Percentiles rank a stretch among this genome's conserved stretches.
Evolutionary conservation across 148 eudicot species (phyloP).

Genomic region (Limonium bicolor): DNA sequence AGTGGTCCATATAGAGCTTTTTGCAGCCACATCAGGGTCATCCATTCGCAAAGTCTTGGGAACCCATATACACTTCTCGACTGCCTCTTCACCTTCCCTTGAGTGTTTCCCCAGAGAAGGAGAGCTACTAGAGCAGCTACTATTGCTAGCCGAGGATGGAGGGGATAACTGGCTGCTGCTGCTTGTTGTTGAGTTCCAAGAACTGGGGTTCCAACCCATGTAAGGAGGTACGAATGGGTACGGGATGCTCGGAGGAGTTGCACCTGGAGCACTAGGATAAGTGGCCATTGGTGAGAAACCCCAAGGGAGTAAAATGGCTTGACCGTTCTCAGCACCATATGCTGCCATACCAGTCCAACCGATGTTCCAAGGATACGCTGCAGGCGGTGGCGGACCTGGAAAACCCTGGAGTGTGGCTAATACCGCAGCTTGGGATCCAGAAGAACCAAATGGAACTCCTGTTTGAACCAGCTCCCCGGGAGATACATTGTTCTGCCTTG

Average conservation of each 20-base stretch:
- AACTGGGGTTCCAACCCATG: slow-evolving; percentile 7
- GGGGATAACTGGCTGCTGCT: slow-evolving; percentile 8
- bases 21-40: slow-evolving; percentile 57
- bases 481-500: neutral
- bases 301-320: slow-evolving; percentile 13
- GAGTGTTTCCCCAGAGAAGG: slow-evolving; percentile 53
- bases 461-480: neutral
- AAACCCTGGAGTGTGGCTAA: slow-evolving; percentile 7
- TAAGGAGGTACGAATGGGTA: slow-evolving; percentile 9
- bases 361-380: slow-evolving; percentile 11
- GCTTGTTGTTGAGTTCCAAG: slow-evolving; percentile 2
- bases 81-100: slow-evolving; percentile 28
- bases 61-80: slow-evolving; percentile 29
- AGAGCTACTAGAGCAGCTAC: slow-evolving; percentile 18
- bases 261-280: slow-evolving; percentile 3
- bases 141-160: slow-evolving; percentile 8
- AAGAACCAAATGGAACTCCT: slow-evolving; percentile 6
- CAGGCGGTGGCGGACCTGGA: slow-evolving; percentile 12
- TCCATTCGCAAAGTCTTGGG: slow-evolving; percentile 49
- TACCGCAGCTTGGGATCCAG: slow-evolving; percentile 6
- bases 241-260: slow-evolving; percentile 5
- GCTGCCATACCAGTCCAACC: slow-evolving; percentile 12
- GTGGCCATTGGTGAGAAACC: slow-evolving; percentile 5
- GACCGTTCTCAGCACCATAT: slow-evolving; percentile 5
- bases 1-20: slow-evolving; percentile 51